These are phyloP conservation scores for Heritiera fomes DNA, from an alignment of 345 rosid species.

Conservation along the genomic window DNA sequence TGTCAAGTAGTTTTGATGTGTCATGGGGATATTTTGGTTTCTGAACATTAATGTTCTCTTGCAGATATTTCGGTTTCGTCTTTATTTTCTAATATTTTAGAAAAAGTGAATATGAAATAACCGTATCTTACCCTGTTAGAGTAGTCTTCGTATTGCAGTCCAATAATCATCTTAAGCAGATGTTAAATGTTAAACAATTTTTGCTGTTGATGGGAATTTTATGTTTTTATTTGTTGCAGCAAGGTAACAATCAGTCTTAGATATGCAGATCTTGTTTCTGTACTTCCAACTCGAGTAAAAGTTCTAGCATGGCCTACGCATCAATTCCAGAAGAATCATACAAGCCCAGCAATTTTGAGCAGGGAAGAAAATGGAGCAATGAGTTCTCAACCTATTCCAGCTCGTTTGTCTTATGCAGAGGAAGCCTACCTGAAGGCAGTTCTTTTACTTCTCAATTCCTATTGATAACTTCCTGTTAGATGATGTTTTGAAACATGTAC, in stretches of 20 bases:
- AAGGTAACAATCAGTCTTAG: constrained; percentile 73
- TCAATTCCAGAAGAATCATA: constrained; percentile 51
- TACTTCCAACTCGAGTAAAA: constrained; percentile 77
- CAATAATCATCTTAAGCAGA: background rate
- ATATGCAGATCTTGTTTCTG: constrained; percentile 72
- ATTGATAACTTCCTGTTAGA: background rate
- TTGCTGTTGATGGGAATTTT: constrained; percentile 4
- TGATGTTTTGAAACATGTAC: background rate
- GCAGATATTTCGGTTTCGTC: background rate
- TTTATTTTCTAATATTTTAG: background rate
- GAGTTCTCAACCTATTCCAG: constrained; percentile 46
- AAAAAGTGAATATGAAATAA: background rate
- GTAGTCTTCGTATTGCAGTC: background rate
- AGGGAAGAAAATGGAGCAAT: constrained; percentile 35
- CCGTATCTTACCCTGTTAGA: background rate
- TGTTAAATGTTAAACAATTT: background rate
- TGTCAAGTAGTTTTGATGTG: background rate
- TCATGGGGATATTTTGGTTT: background rate
- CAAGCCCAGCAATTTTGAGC: constrained; percentile 28
- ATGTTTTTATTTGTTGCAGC: constrained; percentile 50
- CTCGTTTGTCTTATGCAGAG: constrained; percentile 82
- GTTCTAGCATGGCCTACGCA: constrained; percentile 78
- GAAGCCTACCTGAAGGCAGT: constrained; percentile 94
- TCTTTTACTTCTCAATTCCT: background rate
- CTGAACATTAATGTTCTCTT: background rate